phyloP scores from a whole-genome alignment of 2,329 filamentous ascomycete species.

The Cladosporium halotolerans region DNA sequence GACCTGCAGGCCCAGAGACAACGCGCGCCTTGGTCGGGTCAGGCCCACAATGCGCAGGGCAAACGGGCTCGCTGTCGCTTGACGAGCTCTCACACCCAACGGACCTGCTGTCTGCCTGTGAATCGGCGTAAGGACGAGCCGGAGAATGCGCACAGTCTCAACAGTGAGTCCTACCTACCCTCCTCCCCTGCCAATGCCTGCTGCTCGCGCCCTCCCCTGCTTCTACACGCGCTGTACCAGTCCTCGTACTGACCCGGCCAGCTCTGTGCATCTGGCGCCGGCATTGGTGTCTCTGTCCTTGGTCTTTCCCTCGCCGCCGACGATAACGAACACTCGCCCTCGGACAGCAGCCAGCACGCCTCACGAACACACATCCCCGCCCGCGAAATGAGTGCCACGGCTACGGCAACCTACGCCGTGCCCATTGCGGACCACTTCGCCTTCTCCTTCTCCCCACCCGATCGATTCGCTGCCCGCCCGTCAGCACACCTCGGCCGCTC shows the following conservation, averaged over 20 bases:
- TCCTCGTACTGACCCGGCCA: conserved; percentile 23
- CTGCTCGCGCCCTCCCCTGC: neutral
- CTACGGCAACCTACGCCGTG: conserved; percentile 17
- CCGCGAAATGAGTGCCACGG: conserved; percentile 21
- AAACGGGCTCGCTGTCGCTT: conserved; percentile 3
- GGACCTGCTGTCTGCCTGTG: neutral
- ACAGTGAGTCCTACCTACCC: conserved; percentile 7
- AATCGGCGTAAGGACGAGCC: conserved; percentile 8
- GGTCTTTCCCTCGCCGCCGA: conserved; percentile 35
- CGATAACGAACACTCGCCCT: conserved; percentile 22
- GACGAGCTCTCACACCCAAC: neutral
- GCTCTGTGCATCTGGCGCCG: conserved; percentile 58
- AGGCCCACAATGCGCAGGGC: conserved; percentile 12
- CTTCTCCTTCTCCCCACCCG: conserved; percentile 15
- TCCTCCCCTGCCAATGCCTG: conserved; percentile 1
- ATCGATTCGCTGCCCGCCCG: conserved; percentile 6
- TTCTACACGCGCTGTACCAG: neutral
- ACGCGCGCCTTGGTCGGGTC: conserved; percentile 4
- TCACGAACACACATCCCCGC: conserved; percentile 26
- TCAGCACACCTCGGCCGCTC: conserved; percentile 6
- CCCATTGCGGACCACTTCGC: conserved; percentile 8
- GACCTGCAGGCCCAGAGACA: conserved; percentile 9
- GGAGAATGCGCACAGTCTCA: conserved; percentile 18
- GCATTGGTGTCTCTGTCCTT: conserved; percentile 53
- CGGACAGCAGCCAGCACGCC: conserved; percentile 22